These are phyloP conservation scores for Sarcomyxa edulis DNA, from an alignment of 768 basidiomycete genomes.

Conservation along the genomic window DNA sequence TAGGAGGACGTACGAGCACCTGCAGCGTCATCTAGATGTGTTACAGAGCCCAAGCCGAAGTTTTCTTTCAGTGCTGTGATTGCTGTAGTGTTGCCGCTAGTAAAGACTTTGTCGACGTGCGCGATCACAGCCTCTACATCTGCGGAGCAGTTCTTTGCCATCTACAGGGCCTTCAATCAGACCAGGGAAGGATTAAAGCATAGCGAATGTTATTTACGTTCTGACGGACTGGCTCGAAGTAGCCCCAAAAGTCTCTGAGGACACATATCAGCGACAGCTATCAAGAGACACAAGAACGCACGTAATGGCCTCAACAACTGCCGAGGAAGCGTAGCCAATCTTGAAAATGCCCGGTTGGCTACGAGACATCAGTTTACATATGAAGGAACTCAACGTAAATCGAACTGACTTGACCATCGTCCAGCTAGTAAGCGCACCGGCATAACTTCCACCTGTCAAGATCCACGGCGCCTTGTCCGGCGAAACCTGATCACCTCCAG, in stretches of 20 bases:
- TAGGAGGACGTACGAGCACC: constrained; percentile 38
- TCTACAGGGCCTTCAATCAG: too few relatives aligned
- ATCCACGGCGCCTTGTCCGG: constrained; percentile 51
- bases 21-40: constrained; percentile 64
- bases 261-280: constrained; percentile 2
- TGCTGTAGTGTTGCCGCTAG: constrained; percentile 33
- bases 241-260: constrained; percentile 64
- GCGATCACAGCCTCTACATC: constrained; percentile 62
- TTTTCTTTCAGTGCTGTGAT: constrained; percentile 50
- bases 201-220: too few relatives aligned
- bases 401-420: constrained; percentile 59
- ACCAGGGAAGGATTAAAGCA: too few relatives aligned
- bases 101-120: constrained; percentile 56
- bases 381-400: constrained; percentile 1
- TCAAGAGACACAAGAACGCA: constrained; percentile 16
- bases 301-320: constrained; percentile 58
- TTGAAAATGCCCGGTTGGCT: constrained; percentile 59
- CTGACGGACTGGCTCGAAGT: constrained; percentile 66
- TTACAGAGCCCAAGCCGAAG: constrained; percentile 53
- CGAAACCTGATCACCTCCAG: constrained; percentile 52
- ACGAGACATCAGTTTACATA: constrained; percentile 1
- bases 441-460: constrained; percentile 44
- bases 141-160: constrained; percentile 62
- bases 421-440: constrained; percentile 50
- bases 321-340: constrained; percentile 65